Evolutionary conservation across 1,284 basidiomycete genomes (phyloP), one percentile per base, ranked within the genome.

Genomic region (Leccinum fallax): DNA sequence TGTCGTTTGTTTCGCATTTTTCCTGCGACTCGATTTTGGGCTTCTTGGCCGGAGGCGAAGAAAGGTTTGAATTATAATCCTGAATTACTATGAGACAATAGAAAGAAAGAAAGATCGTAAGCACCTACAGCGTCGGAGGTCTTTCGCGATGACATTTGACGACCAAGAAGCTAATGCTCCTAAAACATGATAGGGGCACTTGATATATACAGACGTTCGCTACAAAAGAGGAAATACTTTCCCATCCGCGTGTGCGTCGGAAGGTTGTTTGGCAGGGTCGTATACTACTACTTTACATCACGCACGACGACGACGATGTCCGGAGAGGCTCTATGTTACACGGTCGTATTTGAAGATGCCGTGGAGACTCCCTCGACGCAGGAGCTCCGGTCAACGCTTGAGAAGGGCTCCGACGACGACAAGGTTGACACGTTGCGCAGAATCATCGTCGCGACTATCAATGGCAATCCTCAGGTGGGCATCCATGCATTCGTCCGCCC

Each of bases 401-500:
- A 98, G 81, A 98, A 97, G 79, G 96, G 95, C 63, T 87, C 90
- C n/a, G 97, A 98, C 78, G 97, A 98, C 70, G 89, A 95, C 80
- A 99, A 98, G 83, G 82, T 98, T 72, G 96, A 99, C 79, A 95
- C 96, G 71, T 89, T 99, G 81, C 88, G 95, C 74, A 92, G 90
- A 79, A 97, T 99, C 79, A 94, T 99, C 70, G 86, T 96, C 63
- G 89, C 94, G 53, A 99, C 96, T 54, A 90, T 98, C 77, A 98
- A 98, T 81, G 97, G 97, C 34, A 94, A 95, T 76, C 85, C 92
- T 67, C 89, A 90, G 80, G 90, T 85, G 70, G 69, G 81, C 71
- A 28, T 46, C 8, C 16, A 16, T 24, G 21, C 13, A 11, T 53
- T 10, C 21, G 16, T 52, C 49, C 15, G 36, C 60, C 24, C 52